Evolutionary conservation across 345 rosid species (phyloP), one percentile per base, ranked within the genome.

Genomic region (Odontarrhena argentea): DNA sequence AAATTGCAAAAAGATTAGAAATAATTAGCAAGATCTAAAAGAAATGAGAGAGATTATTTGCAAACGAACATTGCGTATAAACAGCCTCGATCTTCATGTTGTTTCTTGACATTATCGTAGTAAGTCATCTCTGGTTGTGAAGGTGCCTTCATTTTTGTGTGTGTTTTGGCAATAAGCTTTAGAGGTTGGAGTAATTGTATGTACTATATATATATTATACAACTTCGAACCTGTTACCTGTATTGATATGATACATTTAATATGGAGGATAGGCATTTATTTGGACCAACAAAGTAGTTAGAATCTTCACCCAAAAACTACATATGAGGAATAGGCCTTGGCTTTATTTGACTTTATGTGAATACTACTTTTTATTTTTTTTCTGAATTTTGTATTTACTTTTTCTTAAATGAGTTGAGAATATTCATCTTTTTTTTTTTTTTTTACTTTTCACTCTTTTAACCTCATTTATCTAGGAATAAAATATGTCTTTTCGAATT

Each of bases 281-380:
- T 65, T 72, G 71, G 54, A 72, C 71, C 66, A 66, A 65, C 76
- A 49, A 56, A 41, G 70, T 72, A 35, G 76, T 72, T 72, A 57
- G 60, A 56, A 71, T 42, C 60, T 32, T 43, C 65, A 71, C 32
- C 71, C 7, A 38, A 4, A 18, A 36, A 14, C 9, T 47, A 15
- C 60, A 34, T 55, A 37, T 38, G 8, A 65, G 2, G 12, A 40
- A 13, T 49, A 48, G 3, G 7, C 9, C 34, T 9, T 42, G 61
- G 35, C 15, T 30, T 66, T 44, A 11, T 42, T 65, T 18, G 9
- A 43, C 1, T 65, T 8, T 30, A 30, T 9, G 55, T 49, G 35
- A 25, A 36, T 18, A 8, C 22, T 18, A 18, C 22, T 18, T 18
- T 18, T 18, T 18, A 18, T 18, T 22, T 10, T 57, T 0, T 9